Conservation (phyloP, 176 grass and related monocot species). For the Carex pumila region DNA sequence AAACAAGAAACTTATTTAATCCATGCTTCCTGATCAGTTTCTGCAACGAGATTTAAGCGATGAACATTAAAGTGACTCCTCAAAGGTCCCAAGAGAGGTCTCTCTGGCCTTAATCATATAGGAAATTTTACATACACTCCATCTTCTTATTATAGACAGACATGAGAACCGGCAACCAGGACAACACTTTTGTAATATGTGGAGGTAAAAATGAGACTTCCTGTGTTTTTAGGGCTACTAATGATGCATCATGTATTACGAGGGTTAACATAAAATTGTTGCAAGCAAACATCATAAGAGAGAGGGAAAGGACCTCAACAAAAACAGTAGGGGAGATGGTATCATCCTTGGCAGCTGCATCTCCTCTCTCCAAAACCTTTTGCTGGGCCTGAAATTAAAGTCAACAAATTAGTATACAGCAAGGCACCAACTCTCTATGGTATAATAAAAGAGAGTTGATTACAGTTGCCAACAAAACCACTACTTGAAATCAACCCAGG, state of each 20-base stretch:
- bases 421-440: not conserved
- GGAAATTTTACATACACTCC: not conserved
- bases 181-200: not conserved
- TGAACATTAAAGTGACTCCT: not conserved
- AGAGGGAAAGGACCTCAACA: conserved; percentile 45
- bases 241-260: not conserved
- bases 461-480: not conserved
- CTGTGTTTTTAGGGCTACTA: not conserved
- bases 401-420: not conserved
- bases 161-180: not conserved
- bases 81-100: not conserved
- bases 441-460: not conserved
- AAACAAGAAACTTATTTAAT: not conserved
- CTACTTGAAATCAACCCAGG: not conserved
- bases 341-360: conserved; percentile 41
- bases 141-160: not conserved
- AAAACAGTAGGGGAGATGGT: conserved; percentile 63
- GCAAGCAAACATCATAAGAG: conserved; percentile 8
- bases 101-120: not conserved
- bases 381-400: conserved; percentile 58
- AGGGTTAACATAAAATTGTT: conserved; percentile 2
- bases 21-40: not conserved
- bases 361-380: conserved; percentile 66
- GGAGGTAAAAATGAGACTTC: not conserved
- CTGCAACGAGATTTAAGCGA: not conserved